Evolutionary conservation across 805 yeast genomes (phyloP), one percentile per base, ranked within the genome.

Genomic region (Wickerhamomyces silvicola): DNA sequence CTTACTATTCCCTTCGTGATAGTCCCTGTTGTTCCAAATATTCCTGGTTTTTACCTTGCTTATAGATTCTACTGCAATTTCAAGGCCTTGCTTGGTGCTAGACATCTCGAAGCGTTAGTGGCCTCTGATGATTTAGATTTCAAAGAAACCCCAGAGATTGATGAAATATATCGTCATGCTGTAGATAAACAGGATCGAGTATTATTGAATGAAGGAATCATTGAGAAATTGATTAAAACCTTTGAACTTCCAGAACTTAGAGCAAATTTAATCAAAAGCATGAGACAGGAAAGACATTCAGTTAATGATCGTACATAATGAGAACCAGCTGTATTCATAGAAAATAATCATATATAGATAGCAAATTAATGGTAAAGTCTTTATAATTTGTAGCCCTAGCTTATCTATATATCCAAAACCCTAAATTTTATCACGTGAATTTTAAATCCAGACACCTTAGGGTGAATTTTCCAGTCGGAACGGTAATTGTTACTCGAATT

Each of bases 21-120:
- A 26, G 50, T 90, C 1, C 97, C 97, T 0, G 66, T 88, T n/a
- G 54, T 87, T 4, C 97, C 97, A 14, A 88, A 88, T 47, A 72
- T 88, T 14, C 97, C 97, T 0, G 95, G 95, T 0, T 81, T 90
- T 50, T 90, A 86, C 48, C 57, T 88, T 26, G 66, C 81, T 3
- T 88, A 81, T 52, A 66, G 97, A 39, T 67, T 81, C 13, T 88
- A 86, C 60, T 85, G 95, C 52, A 85, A 90, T 54, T 68, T 78
- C 51, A 81, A 81, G 46, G 95, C 95, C 0, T 62, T 70, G 39
- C 54, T 72, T 25, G 96, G 96, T 0, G 81, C 84, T 5, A 62
- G 67, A 40, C 92, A 85, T 50, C 57, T 88, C 38, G 58, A 66
- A 21, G 70, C 68, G 32, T 60, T 88, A 33, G 50, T 77, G n/a